A percentile compares a stretch with the other conserved stretches of the same genome.
phyloP scores from a whole-genome alignment of 441 rosid species.

The Erysimum cheiri region DNA sequence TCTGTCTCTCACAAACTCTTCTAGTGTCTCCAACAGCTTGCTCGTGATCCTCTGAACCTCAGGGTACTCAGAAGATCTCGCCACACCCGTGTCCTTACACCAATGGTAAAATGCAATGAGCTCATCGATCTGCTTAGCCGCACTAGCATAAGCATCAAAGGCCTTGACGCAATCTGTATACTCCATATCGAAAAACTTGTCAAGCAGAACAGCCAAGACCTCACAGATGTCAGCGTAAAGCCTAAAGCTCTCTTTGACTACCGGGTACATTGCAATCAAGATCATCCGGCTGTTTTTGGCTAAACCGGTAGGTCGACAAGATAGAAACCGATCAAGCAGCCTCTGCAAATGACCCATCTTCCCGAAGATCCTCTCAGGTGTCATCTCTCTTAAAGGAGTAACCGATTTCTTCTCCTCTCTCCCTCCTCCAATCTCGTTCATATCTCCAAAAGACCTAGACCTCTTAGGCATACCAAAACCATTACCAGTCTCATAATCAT shows the following conservation, averaged over 20 bases:
- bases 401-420: slow-evolving; percentile 51
- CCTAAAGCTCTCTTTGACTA: slow-evolving; percentile 89
- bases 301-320: slow-evolving; percentile 82
- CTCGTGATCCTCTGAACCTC: slow-evolving; percentile 93
- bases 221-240: slow-evolving; percentile 87
- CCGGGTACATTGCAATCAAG: slow-evolving; percentile 71
- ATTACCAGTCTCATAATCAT: slow-evolving; percentile 72
- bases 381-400: slow-evolving; percentile 89
- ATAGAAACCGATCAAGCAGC: slow-evolving; percentile 79
- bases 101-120: slow-evolving; percentile 73
- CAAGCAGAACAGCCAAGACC: slow-evolving; percentile 88
- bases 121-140: slow-evolving; percentile 94
- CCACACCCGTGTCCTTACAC: slow-evolving; percentile 92
- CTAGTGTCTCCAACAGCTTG: slow-evolving; percentile 88
- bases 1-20: slow-evolving; percentile 92
- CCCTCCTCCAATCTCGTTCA: slow-evolving; percentile 67
- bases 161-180: slow-evolving; percentile 87
- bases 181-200: slow-evolving; percentile 94
- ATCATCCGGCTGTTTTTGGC: slow-evolving; percentile 82
- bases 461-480: slow-evolving; percentile 62
- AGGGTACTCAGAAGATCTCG: slow-evolving; percentile 93
- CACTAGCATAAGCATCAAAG: slow-evolving; percentile 78
- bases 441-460: slow-evolving; percentile 81
- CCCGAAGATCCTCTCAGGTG: slow-evolving; percentile 79
- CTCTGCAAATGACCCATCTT: slow-evolving; percentile 91